These are phyloP conservation scores for Beauveria medogensis DNA, from an alignment of 2,329 filamentous ascomycete genomes.

Conservation along the genomic window DNA sequence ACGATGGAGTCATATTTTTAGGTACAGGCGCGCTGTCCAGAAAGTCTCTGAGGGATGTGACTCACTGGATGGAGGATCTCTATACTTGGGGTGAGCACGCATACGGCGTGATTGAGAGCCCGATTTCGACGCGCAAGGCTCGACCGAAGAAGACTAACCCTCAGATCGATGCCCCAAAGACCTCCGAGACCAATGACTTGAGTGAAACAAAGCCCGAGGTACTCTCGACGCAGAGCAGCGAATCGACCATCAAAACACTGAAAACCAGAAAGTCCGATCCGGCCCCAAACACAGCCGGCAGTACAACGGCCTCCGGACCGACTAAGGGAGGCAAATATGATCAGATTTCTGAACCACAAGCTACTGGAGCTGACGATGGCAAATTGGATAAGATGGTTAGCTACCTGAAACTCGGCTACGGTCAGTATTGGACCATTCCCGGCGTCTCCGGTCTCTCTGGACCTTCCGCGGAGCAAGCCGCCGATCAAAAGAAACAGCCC, in stretches of 20 bases:
- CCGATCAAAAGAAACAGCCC: slow-evolving; percentile 12
- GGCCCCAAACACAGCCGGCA: neutral
- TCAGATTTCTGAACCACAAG: neutral
- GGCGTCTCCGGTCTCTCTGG: slow-evolving; percentile 17
- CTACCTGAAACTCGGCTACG: slow-evolving; percentile 60
- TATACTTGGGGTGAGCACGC: slow-evolving; percentile 77
- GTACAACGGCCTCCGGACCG: neutral
- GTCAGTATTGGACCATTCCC: slow-evolving; percentile 54
- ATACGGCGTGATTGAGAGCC: slow-evolving; percentile 78
- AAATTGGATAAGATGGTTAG: slow-evolving; percentile 50
- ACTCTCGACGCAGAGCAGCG: neutral
- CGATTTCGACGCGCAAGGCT: slow-evolving; percentile 53
- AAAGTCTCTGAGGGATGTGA: slow-evolving; percentile 62
- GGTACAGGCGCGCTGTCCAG: slow-evolving; percentile 68
- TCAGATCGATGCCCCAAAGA: neutral
- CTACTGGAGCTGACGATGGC: slow-evolving; percentile 23
- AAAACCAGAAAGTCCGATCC: neutral
- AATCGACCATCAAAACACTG: neutral
- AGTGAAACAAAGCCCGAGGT: neutral
- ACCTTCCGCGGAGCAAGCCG: slow-evolving; percentile 7
- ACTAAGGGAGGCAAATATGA: neutral
- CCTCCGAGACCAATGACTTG: neutral
- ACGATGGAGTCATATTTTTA: slow-evolving; percentile 81
- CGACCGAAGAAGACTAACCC: slow-evolving; percentile 27
- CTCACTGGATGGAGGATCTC: slow-evolving; percentile 81